Conservation (phyloP, 257 asterid species). For the Henckelia pumila region DNA sequence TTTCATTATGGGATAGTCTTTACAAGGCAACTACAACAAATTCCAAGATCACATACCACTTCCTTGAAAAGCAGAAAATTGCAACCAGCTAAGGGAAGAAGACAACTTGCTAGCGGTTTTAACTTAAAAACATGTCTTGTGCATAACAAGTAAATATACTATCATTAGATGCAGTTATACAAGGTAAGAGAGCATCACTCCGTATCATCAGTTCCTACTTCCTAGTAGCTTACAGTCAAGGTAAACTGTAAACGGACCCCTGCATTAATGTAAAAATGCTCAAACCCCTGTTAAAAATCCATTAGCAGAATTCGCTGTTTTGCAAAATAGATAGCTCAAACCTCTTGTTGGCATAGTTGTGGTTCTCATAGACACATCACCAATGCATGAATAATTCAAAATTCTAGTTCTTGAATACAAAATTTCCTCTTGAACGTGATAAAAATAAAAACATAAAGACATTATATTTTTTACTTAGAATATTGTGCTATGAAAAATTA, state of each 20-base stretch:
- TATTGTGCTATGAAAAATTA: too few species aligned
- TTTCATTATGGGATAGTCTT: not conserved
- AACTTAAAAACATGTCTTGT: too few species aligned
- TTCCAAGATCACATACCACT: not conserved
- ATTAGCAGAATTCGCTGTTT: not conserved
- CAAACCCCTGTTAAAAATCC: too few species aligned
- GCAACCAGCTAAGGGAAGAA: not conserved
- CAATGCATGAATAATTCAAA: not conserved
- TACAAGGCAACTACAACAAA: not conserved
- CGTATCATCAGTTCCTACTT: too few species aligned
- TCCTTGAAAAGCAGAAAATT: not conserved
- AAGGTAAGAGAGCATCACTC: not conserved
- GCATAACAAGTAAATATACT: not conserved
- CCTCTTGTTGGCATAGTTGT: not conserved
- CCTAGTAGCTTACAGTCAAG: not conserved
- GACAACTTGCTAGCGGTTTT: not conserved
- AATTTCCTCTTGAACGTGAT: too few species aligned
- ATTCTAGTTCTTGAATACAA: too few species aligned
- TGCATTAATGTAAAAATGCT: not conserved
- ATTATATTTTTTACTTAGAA: too few species aligned
- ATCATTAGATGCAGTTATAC: not conserved
- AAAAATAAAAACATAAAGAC: too few species aligned
- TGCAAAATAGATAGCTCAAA: too few species aligned
- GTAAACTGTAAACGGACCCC: not conserved
- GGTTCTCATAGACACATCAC: too few species aligned